Evolutionary conservation across 108 stramenopile species (phyloP).

Genomic region (Fistulifera pelliculosa): DNA sequence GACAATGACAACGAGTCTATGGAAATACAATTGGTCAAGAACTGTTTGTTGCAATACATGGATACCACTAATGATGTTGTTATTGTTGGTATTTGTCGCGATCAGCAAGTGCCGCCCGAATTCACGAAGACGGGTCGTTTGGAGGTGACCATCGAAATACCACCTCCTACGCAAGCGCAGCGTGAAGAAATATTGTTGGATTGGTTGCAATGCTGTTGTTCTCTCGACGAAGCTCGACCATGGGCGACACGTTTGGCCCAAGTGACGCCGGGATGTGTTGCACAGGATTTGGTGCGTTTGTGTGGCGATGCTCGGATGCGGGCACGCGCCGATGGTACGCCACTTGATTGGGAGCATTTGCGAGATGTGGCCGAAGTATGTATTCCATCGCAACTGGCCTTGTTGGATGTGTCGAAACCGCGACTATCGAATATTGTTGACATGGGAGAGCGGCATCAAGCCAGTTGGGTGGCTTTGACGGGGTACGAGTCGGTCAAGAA

Average conservation of each 20-base stretch:
- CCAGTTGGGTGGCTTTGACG: slow-evolving; percentile 43
- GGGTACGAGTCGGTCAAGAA: slow-evolving; percentile 54
- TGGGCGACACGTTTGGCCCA: slow-evolving; percentile 52
- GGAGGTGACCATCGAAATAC: slow-evolving; percentile 57
- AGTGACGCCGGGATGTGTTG: slow-evolving; percentile 67
- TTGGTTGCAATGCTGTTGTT: no score
- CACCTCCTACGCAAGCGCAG: slow-evolving; percentile 60
- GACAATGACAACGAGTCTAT: slow-evolving; percentile 24
- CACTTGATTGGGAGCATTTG: slow-evolving; percentile 49
- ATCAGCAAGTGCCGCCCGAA: slow-evolving; percentile 28
- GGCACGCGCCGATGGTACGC: slow-evolving; percentile 16
- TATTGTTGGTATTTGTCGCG: slow-evolving; percentile 48
- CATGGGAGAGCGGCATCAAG: slow-evolving; percentile 13
- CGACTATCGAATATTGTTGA: not conserved
- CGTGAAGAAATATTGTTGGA: slow-evolving; percentile 36
- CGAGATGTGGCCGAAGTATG: slow-evolving; percentile 41
- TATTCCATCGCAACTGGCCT: slow-evolving; percentile 68
- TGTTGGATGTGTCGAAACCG: slow-evolving; percentile 59
- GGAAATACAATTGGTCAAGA: slow-evolving; percentile 37
- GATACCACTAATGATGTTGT: slow-evolving; percentile 20
- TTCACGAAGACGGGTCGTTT: slow-evolving; percentile 59
- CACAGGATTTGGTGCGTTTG: slow-evolving; percentile 55
- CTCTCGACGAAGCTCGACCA: no score
- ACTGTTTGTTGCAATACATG: slow-evolving; percentile 40
- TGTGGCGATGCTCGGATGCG: slow-evolving; percentile 54